phyloP scores from a whole-genome alignment of 1,284 basidiomycete genomes.

The Ustilago xerochloae region DNA sequence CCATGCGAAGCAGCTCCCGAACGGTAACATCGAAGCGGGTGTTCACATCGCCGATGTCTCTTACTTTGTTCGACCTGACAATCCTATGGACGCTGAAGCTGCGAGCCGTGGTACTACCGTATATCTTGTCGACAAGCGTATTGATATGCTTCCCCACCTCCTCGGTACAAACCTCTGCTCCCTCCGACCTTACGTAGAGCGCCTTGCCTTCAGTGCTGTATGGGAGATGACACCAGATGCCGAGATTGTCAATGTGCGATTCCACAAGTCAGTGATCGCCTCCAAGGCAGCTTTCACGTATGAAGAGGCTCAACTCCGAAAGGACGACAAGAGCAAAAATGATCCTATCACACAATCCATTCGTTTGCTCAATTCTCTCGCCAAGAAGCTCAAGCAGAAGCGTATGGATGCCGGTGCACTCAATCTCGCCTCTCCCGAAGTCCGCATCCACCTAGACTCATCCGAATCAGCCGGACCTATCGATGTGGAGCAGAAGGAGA shows the following conservation, averaged over 20 bases:
- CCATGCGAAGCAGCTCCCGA: slow-evolving; percentile 88
- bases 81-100: slow-evolving; percentile 96
- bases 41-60: slow-evolving; percentile 99
- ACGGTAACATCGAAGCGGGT: slow-evolving; percentile 96
- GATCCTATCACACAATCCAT: slow-evolving; percentile 90
- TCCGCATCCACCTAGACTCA: slow-evolving; percentile 92
- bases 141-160: slow-evolving; percentile 96
- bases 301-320: slow-evolving; percentile 92
- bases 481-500: slow-evolving; percentile 95
- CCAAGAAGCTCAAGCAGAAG: slow-evolving; percentile 83
- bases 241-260: slow-evolving; percentile 88
- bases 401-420: slow-evolving; percentile 94
- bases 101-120: slow-evolving; percentile 96
- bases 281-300: slow-evolving; percentile 98
- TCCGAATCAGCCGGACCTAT: slow-evolving; percentile 93
- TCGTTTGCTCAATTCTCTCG: slow-evolving; percentile 87
- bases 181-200: slow-evolving; percentile 89
- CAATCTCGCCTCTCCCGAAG: slow-evolving; percentile 96
- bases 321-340: slow-evolving; percentile 82
- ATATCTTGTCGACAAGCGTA: slow-evolving; percentile 97
- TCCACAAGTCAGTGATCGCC: slow-evolving; percentile 95
- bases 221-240: slow-evolving; percentile 80
- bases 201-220: slow-evolving; percentile 93
- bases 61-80: slow-evolving; percentile 92
- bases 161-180: slow-evolving; percentile 97